Evolutionary conservation across 1,139 yeast species (phyloP).

Genomic region (Pichia sp.): DNA sequence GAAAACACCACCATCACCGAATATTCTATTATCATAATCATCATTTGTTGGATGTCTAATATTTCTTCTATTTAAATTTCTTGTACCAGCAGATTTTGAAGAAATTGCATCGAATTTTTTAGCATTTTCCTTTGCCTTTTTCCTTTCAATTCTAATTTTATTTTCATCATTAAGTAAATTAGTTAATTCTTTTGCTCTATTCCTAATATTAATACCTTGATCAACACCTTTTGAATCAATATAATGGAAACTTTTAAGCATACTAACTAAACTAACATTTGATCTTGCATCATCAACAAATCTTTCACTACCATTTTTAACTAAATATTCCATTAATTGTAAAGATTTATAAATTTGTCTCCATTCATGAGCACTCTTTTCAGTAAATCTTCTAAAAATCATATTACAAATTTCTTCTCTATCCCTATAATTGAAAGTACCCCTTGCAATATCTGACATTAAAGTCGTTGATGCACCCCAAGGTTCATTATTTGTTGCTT

Average conservation of each 20-base stretch:
- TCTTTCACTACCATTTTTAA: constrained; percentile 89
- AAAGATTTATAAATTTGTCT: constrained; percentile 93
- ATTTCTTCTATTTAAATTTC: constrained; percentile 42
- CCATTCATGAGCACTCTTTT: constrained; percentile 93
- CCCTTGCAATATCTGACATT: constrained; percentile 93
- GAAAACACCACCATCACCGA: constrained; percentile 77
- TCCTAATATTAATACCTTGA: constrained; percentile 93
- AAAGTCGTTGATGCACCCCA: constrained; percentile 96
- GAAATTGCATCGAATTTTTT: constrained; percentile 47
- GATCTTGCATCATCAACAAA: constrained; percentile 92
- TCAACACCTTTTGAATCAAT: constrained; percentile 92
- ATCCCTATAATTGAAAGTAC: constrained; percentile 82
- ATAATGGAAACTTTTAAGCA: constrained; percentile 91
- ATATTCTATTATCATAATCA: constrained; percentile 46
- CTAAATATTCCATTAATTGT: constrained; percentile 81
- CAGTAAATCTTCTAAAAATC: constrained; percentile 23
- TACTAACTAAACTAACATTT: constrained; percentile 70
- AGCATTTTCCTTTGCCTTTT: constrained; percentile 77
- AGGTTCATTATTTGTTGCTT: constrained; percentile 97
- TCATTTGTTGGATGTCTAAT: constrained; percentile 44
- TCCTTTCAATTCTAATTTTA: constrained; percentile 74
- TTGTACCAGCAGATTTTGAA: constrained; percentile 33
- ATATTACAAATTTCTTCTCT: constrained; percentile 54
- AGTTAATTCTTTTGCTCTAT: constrained; percentile 73
- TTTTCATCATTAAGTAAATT: constrained; percentile 70